Evolutionary conservation across 805 yeast species (phyloP), one percentile per base, ranked within the genome.

Genomic region (Phaffomyces antillensis): DNA sequence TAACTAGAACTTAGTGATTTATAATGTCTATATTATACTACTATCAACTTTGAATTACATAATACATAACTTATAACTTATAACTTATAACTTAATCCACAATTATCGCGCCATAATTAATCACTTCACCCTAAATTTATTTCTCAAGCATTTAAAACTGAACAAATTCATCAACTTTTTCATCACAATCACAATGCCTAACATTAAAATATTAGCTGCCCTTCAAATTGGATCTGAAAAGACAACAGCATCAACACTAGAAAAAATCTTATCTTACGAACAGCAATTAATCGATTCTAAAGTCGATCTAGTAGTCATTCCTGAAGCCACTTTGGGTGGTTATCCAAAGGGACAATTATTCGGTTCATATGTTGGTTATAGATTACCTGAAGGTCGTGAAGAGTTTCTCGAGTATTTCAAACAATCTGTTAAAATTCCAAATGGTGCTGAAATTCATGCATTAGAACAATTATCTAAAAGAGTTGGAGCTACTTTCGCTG

Each of bases 301-400:
- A 1, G 66, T 65, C 23, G 59, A 63, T 28, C 53, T 71, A 31
- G 69, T 70, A 16, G 72, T 71, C n/a, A 51, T 71, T 37, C 76
- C 76, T 18, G 76, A 71, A 48, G 74, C 73, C 18, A 54, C 66
- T 2, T 49, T 71, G n/a, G 75, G 75, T 17, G 76, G 75, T 4
- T 71, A 71, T 47, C 74, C 76, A 12, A 71, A 71, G 51, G 74
- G 74, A 3, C 53, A 66, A 24, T 62, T 60, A 7, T 70, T 71
- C 49, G 74, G 73, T 9, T 61, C 73, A 7, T 66, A 65, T 44
- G 49, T 71, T 32, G 76, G 75, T 0, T 69, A 64, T 53, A 58
- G 76, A 45, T 50, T 64, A 34, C 70, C 65, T 36, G 59, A 61
- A 28, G 76, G 76, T 5, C 59, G 72, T 36, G 66, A 67, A 34